Base-by-base conservation (phyloP, 2,329 filamentous ascomycete genomes). In the Capronia coronata region DNA sequence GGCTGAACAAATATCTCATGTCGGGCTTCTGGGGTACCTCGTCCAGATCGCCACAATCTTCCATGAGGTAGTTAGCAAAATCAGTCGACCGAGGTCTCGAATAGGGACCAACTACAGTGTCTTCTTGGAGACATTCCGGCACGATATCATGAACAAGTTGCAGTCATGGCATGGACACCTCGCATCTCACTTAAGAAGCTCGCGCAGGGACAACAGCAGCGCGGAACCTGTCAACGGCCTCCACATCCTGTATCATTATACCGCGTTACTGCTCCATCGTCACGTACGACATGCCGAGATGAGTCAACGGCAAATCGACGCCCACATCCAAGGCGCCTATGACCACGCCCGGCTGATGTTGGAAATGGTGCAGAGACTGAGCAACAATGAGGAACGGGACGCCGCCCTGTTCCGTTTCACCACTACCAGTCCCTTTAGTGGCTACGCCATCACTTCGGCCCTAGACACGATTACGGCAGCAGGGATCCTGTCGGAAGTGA, bases 381-480 rank as follows among this genome's bases (percentile, higher is more conserved):
- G 52, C 38, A 50, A 54, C 43, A 38, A 48, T 25, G 46, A 48
- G 13, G 43, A 45, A 22, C 30, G 38, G 22, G 40, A 53, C 19
- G 38, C 39, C 18, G 32, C 46, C n/a, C 43, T 51, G 11, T 45
- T 49, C 35, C 40, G 38, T 3, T 55, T 58, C 42, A 53, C 66
- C 3, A 73, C 77, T 34, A 75, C 78, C 0, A 77, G 75, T n/a
- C 81, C 83, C 0, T 80, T 83, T 54, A 70, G 79, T 14, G 79
- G 78, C n/a, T 79, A 78, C 55, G 75, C 77, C 4, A 74, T 84
- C 19, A 69, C 82, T 27, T 75, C 80, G 41, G 82, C 83, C 0
- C 71, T 83, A 27, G 84, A 88, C 58, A 77, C 86, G 1, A 70
- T 86, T 48, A 79, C 79, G 10, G 77, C 82, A 0, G 78, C 75